phyloP scores from a whole-genome alignment of 495 filamentous ascomycete genomes.

The Lindgomyces ingoldianus region DNA sequence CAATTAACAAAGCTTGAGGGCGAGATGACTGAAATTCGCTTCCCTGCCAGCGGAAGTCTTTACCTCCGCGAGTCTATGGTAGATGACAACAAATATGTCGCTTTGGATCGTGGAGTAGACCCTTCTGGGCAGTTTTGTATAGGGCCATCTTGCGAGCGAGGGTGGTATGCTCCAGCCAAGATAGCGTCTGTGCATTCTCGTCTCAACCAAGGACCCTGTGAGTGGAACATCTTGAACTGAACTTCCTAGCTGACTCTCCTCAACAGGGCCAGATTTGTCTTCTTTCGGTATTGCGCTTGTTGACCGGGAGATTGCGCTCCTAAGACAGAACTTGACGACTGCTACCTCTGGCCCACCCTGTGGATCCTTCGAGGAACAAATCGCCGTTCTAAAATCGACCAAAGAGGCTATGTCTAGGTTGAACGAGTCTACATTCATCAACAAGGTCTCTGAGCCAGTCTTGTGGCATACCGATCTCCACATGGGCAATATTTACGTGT shows the following conservation, averaged over 20 bases:
- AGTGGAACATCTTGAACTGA: background rate
- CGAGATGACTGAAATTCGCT: constrained; percentile 38
- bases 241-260: background rate
- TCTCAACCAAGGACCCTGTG: constrained; percentile 2
- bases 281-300: constrained; percentile 7
- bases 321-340: background rate
- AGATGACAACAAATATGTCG: constrained; percentile 33
- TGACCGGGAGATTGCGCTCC: background rate
- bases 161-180: background rate
- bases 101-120: background rate
- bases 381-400: constrained; percentile 6
- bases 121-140: constrained; percentile 5
- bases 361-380: constrained; percentile 2
- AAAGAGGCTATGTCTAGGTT: constrained; percentile 5
- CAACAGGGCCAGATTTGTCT: constrained; percentile 5
- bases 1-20: constrained; percentile 41
- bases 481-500: constrained; percentile 47
- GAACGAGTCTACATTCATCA: background rate
- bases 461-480: constrained; percentile 49
- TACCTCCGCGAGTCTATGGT: constrained; percentile 40
- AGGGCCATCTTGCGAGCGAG: constrained; percentile 6
- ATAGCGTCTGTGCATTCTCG: background rate
- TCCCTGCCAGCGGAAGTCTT: constrained; percentile 45
- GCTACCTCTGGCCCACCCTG: background rate
- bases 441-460: constrained; percentile 3